phyloP scores from a whole-genome alignment of 805 yeast genomes.

The Starmerella stigmatis region DNA sequence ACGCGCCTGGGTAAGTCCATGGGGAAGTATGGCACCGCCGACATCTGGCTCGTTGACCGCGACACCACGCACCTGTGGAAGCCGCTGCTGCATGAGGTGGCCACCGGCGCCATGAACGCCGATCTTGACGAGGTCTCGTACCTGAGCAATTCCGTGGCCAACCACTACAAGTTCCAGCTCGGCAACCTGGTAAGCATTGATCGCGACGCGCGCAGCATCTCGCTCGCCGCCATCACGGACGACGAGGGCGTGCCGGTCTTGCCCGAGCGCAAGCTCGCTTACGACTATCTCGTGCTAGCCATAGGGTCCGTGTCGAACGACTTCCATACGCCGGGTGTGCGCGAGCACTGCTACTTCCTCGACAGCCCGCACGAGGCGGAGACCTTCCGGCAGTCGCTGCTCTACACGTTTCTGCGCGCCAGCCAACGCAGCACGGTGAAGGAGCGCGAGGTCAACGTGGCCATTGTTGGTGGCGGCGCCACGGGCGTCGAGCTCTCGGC shows the following conservation, averaged over 20 bases:
- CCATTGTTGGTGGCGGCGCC: constrained; percentile 3
- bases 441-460: constrained; percentile 2
- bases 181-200: background rate
- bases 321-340: constrained; percentile 2
- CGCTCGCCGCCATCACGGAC: background rate
- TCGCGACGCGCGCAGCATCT: background rate
- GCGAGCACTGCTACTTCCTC: constrained; percentile 4
- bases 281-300: constrained; percentile 4
- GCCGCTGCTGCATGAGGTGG: constrained; percentile 6
- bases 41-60: constrained; percentile 2
- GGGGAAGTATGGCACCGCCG: background rate
- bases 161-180: constrained; percentile 5
- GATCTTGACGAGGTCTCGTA: constrained; percentile 4
- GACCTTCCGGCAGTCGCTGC: background rate
- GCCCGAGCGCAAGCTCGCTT: constrained; percentile 2
- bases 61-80: background rate
- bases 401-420: constrained; percentile 2
- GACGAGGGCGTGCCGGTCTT: constrained; percentile 2
- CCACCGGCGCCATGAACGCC: constrained; percentile 4
- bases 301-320: constrained; percentile 3
- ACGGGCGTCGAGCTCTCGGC: constrained; percentile 5
- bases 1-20: background rate
- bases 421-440: background rate
- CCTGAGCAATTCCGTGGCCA: background rate
- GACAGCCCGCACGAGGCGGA: constrained; percentile 3